A percentile compares a stretch with the other conserved stretches of the same genome.
phyloP scores from a whole-genome alignment of 2,329 filamentous ascomycete genomes.

The Colletotrichum liaoningense region DNA sequence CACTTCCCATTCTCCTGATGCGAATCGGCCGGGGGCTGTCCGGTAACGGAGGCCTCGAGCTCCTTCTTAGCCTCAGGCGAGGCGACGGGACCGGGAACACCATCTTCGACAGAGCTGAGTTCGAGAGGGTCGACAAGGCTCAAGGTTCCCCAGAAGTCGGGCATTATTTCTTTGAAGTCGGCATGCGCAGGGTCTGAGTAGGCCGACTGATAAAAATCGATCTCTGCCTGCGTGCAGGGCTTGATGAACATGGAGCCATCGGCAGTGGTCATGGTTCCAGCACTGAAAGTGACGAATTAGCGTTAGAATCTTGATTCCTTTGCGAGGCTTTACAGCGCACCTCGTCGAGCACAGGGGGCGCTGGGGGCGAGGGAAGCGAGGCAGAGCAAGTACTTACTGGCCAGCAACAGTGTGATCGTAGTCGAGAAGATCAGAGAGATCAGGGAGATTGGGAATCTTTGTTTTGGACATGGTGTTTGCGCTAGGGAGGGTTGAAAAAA shows the following conservation, averaged over 20 bases:
- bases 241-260: slow-evolving; percentile 92
- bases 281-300: slow-evolving; percentile 62
- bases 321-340: neutral
- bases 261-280: slow-evolving; percentile 87
- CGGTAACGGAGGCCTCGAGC: slow-evolving; percentile 46
- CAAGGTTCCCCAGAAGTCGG: slow-evolving; percentile 85
- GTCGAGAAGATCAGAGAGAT: slow-evolving; percentile 68
- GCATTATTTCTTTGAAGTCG: slow-evolving; percentile 84
- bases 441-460: slow-evolving; percentile 59
- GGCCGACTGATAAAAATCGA: slow-evolving; percentile 88
- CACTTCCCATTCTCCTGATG: slow-evolving; percentile 47
- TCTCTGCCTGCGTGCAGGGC: slow-evolving; percentile 87
- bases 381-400: slow-evolving; percentile 72
- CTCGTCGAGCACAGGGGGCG: neutral
- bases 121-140: slow-evolving; percentile 69
- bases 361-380: neutral
- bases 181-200: slow-evolving; percentile 65
- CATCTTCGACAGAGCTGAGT: slow-evolving; percentile 60
- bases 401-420: slow-evolving; percentile 85
- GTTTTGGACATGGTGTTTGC: slow-evolving; percentile 26
- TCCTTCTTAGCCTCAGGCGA: slow-evolving; percentile 48
- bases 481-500: neutral
- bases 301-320: neutral
- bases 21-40: slow-evolving; percentile 43
- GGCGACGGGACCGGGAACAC: slow-evolving; percentile 56